Conservation (phyloP, 352 stramenopile species). For the Globisporangium alternatum region DNA sequence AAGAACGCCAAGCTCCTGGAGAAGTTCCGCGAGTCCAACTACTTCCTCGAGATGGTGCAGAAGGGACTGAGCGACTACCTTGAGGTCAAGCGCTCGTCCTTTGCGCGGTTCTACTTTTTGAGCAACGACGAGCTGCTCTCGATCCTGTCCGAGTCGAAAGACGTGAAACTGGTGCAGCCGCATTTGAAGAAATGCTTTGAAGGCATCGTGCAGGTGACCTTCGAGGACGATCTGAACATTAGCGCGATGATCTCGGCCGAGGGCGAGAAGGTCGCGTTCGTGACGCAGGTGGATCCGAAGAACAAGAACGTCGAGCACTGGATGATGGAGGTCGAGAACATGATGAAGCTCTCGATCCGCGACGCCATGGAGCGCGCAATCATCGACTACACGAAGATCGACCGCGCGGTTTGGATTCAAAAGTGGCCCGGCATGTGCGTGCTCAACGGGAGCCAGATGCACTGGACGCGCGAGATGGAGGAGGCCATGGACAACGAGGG, state of each 20-base stretch:
- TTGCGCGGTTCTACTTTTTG: constrained; percentile 93
- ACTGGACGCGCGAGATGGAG: constrained; percentile 92
- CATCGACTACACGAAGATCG: constrained; percentile 82
- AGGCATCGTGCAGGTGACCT: constrained; percentile 89
- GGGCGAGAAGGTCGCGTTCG: constrained; percentile 84
- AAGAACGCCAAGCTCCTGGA: constrained; percentile 91
- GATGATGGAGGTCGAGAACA: constrained; percentile 93
- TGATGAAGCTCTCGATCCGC: constrained; percentile 90
- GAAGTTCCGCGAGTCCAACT: constrained; percentile 92
- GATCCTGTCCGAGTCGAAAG: constrained; percentile 92
- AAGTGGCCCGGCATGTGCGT: constrained; percentile 90
- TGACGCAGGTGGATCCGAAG: constrained; percentile 84
- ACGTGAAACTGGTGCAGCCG: constrained; percentile 91
- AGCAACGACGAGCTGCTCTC: constrained; percentile 93
- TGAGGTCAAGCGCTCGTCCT: constrained; percentile 90
- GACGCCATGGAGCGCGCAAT: constrained; percentile 88
- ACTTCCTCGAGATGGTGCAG: constrained; percentile 92
- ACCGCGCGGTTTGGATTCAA: constrained; percentile 91
- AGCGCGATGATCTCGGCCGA: constrained; percentile 92
- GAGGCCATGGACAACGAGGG: constrained; percentile 79
- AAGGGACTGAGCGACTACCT: constrained; percentile 92
- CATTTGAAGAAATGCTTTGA: constrained; percentile 95
- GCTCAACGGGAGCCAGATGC: constrained; percentile 92
- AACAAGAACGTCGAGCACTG: constrained; percentile 92
- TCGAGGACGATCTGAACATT: constrained; percentile 89